phyloP scores from a whole-genome alignment of 2,329 filamentous ascomycete species.

The Aureobasidium pullulans region DNA sequence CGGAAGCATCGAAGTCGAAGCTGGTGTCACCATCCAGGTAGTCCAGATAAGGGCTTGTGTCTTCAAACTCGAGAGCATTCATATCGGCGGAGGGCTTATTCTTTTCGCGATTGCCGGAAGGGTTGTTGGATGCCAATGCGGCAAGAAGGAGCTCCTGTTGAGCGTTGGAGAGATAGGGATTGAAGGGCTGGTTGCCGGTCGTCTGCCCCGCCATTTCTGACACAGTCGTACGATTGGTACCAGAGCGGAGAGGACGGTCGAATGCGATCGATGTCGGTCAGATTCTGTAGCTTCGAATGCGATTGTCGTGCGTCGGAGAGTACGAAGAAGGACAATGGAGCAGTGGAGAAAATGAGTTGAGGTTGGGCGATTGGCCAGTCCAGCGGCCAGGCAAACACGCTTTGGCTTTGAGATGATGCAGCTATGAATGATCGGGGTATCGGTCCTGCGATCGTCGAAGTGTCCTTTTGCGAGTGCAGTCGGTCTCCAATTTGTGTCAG shows the following conservation, averaged over 20 bases:
- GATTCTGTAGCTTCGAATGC: background rate
- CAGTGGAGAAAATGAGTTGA: background rate
- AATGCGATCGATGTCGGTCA: background rate
- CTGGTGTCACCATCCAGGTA: constrained; percentile 68
- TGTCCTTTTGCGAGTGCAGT: too few relatives aligned
- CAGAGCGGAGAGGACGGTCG: background rate
- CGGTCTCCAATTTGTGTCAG: background rate
- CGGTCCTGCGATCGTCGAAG: background rate
- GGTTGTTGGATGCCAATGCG: constrained; percentile 40
- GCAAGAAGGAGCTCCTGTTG: constrained; percentile 43
- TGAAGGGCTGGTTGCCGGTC: constrained; percentile 21
- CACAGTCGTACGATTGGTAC: constrained; percentile 4
- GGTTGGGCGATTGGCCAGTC: background rate
- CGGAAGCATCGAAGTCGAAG: constrained; percentile 65
- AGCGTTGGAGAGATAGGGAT: constrained; percentile 37
- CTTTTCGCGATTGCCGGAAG: constrained; percentile 7
- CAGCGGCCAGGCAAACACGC: background rate
- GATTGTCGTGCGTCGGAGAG: background rate
- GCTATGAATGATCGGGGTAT: background rate
- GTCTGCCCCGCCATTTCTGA: constrained; percentile 15
- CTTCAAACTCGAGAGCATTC: constrained; percentile 23
- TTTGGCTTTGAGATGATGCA: constrained; percentile 8
- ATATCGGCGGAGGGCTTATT: constrained; percentile 13
- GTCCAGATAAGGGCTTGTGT: constrained; percentile 67
- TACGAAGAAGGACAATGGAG: background rate